phyloP scores from a whole-genome alignment of 2,329 filamentous ascomycete genomes.

The Lasiodiplodia sp. region DNA sequence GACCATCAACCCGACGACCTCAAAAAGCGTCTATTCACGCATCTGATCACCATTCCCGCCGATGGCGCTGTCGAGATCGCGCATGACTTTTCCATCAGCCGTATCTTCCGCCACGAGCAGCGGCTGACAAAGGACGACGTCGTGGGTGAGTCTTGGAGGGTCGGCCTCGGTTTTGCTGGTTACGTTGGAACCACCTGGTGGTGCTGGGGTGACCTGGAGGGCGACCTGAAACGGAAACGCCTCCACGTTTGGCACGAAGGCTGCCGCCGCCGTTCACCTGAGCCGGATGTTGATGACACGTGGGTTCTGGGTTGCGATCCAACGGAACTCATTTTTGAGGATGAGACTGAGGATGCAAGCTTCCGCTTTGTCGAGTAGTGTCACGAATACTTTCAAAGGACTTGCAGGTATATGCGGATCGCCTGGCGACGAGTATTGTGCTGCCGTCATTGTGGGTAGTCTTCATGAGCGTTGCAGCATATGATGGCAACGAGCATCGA shows the following conservation, averaged over 20 bases:
- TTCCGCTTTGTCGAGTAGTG: not conserved
- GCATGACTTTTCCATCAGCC: constrained; percentile 14
- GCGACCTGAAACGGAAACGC: constrained; percentile 20
- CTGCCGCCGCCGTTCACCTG: not conserved
- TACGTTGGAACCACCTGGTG: constrained; percentile 28
- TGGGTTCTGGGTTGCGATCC: constrained; percentile 26
- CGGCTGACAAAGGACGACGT: not conserved
- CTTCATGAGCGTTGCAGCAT: too few relatives aligned
- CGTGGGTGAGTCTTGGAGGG: constrained; percentile 18
- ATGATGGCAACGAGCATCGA: too few relatives aligned
- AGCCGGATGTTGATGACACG: constrained; percentile 11
- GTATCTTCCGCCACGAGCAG: constrained; percentile 5
- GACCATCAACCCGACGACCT: not conserved
- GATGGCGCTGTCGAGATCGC: constrained; percentile 11
- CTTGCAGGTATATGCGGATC: too few relatives aligned
- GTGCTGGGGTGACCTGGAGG: constrained; percentile 31
- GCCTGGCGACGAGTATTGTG: too few relatives aligned
- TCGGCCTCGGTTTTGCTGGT: too few relatives aligned
- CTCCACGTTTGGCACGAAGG: constrained; percentile 21
- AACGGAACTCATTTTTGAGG: constrained; percentile 25
- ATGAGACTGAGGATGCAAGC: not conserved
- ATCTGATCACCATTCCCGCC: constrained; percentile 28
- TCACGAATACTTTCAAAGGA: too few relatives aligned
- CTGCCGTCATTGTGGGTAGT: too few relatives aligned
- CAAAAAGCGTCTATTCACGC: constrained; percentile 10